Evolutionary conservation across 371 early-diverging fungal species (phyloP).

Genomic region (Cokeromyces recurvatus): DNA sequence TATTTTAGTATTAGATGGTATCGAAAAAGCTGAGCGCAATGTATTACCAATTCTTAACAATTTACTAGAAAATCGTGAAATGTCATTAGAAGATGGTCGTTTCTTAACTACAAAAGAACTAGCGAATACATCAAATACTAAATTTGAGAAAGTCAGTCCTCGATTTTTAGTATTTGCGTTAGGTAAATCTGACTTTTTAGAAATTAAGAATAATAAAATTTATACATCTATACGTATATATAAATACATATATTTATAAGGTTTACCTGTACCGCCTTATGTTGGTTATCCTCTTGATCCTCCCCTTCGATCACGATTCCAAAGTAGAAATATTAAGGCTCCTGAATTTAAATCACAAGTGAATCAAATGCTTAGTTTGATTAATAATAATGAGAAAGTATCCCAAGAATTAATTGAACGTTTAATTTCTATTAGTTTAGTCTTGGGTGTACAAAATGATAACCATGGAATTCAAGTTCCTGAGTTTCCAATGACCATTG

Average conservation of each 20-base stretch:
- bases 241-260: too few relatives aligned
- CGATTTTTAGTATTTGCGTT: constrained; percentile 76
- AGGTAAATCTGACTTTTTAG: too few relatives aligned
- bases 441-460: constrained; percentile 47
- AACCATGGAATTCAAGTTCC: constrained; percentile 57
- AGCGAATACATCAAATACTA: constrained; percentile 40
- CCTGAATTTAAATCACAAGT: constrained; percentile 64
- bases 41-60: constrained; percentile 86
- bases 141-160: constrained; percentile 69
- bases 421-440: constrained; percentile 59
- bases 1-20: constrained; percentile 76
- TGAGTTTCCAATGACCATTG: constrained; percentile 67
- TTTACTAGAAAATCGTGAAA: constrained; percentile 83
- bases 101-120: constrained; percentile 69
- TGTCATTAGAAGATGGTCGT: constrained; percentile 82
- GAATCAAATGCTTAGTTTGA: constrained; percentile 37
- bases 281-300: constrained; percentile 81
- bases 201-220: too few relatives aligned
- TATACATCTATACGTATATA: too few relatives aligned
- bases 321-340: constrained; percentile 59
- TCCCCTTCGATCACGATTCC: constrained; percentile 80
- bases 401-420: constrained; percentile 46
- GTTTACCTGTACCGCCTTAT: constrained; percentile 77
- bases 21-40: constrained; percentile 85
- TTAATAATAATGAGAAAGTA: constrained; percentile 18